Evolutionary conservation across 805 yeast genomes (phyloP).

Genomic region (Kuraishia molischiana): DNA sequence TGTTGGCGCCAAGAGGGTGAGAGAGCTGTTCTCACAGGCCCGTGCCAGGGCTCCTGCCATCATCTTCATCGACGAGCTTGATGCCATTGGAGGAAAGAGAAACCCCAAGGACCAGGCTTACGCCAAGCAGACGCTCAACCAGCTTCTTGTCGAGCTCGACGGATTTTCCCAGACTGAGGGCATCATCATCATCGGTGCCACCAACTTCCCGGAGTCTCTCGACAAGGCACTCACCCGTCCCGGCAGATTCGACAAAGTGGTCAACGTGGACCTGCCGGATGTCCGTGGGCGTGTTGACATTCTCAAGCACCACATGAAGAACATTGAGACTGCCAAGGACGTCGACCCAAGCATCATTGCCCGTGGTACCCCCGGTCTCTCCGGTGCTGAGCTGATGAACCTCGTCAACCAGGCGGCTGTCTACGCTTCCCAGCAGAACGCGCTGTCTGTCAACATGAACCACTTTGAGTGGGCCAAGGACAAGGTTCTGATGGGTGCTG

Average conservation of each 20-base stretch:
- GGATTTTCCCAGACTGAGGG: conserved; percentile 92
- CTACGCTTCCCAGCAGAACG: conserved; percentile 88
- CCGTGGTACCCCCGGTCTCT: conserved; percentile 94
- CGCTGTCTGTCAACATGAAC: conserved; percentile 78
- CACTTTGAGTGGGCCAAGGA: conserved; percentile 99
- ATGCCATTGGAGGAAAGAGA: conserved; percentile 97
- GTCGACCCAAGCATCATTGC: conserved; percentile 90
- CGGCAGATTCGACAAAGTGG: conserved; percentile 95
- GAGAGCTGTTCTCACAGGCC: conserved; percentile 90
- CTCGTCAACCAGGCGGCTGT: conserved; percentile 97
- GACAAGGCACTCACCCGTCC: conserved; percentile 98
- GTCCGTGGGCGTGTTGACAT: conserved; percentile 96
- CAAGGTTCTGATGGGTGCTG: conserved; percentile 96
- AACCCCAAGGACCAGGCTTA: conserved; percentile 97
- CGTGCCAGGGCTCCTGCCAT: conserved; percentile 94
- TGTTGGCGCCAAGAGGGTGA: conserved; percentile 96
- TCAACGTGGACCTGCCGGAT: conserved; percentile 92
- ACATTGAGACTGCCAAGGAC: conserved; percentile 74
- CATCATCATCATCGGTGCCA: conserved; percentile 93
- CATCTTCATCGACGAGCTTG: conserved; percentile 93
- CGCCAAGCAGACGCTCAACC: conserved; percentile 95
- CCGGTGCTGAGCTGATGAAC: conserved; percentile 97
- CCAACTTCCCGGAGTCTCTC: conserved; percentile 93
- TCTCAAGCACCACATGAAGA: conserved; percentile 81
- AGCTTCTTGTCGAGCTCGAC: conserved; percentile 89